Percentiles rank a stretch among this genome's conserved stretches.
phyloP scores from a whole-genome alignment of 305 asterid species.

The Ilex paraguariensis region DNA sequence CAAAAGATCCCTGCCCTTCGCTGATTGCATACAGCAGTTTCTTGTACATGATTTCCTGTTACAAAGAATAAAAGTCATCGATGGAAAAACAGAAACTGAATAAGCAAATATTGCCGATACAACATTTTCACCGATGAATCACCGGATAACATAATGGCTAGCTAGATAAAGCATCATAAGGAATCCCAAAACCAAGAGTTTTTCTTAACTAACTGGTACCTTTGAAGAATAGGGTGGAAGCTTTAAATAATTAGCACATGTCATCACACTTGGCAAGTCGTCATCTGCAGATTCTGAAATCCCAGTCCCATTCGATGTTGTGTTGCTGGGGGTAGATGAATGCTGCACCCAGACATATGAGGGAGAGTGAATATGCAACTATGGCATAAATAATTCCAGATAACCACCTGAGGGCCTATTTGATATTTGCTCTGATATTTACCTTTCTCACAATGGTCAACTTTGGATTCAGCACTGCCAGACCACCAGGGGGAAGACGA shows the following conservation, averaged over 20 bases:
- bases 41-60: slow-evolving; percentile 2
- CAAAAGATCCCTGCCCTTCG: slow-evolving; percentile 6
- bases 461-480: slow-evolving; percentile 93
- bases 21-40: background rate
- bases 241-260: slow-evolving; percentile 98
- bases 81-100: background rate
- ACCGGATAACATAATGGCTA: background rate
- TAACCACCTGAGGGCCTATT: no score
- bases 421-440: background rate
- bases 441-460: slow-evolving; percentile 98
- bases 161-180: background rate
- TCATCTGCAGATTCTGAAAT: slow-evolving; percentile 82
- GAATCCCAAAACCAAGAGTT: background rate
- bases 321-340: slow-evolving; percentile 54
- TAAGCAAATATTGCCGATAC: background rate
- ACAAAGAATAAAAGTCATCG: background rate
- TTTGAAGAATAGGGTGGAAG: slow-evolving; percentile 97
- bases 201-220: slow-evolving; percentile 34
- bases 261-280: slow-evolving; percentile 98
- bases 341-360: slow-evolving; percentile 45
- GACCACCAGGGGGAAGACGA: slow-evolving; percentile 96
- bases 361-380: background rate
- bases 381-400: no score
- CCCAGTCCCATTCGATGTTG: slow-evolving; percentile 53
- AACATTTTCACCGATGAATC: background rate